Percentiles rank a stretch among this genome's conserved stretches.
Evolutionary conservation across 2,329 filamentous ascomycete species (phyloP).

Genomic region (Fusarium liriodendri): DNA sequence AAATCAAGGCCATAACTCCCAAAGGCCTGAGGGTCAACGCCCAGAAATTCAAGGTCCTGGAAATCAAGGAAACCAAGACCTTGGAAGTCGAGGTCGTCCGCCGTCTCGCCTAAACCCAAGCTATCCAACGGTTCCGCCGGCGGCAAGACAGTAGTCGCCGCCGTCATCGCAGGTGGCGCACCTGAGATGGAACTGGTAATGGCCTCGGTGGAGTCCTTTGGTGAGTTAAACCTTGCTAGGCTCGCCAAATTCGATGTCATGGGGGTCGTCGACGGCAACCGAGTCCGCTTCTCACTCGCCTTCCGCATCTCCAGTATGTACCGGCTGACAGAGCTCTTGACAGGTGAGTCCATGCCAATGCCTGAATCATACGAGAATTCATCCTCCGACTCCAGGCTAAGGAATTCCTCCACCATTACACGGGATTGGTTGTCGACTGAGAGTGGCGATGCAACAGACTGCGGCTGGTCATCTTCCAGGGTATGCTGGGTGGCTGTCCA

Average conservation of each 20-base stretch:
- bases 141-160: background rate
- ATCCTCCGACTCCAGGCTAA: slow-evolving; percentile 27
- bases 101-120: background rate
- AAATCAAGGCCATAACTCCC: background rate
- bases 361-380: slow-evolving; percentile 35
- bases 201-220: background rate
- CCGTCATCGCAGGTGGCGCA: background rate
- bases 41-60: background rate
- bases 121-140: background rate
- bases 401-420: slow-evolving; percentile 30
- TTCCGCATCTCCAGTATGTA: slow-evolving; percentile 29
- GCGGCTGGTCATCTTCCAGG: slow-evolving; percentile 14
- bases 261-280: background rate
- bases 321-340: slow-evolving; percentile 13
- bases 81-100: background rate
- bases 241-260: background rate
- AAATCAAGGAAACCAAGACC: background rate
- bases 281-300: slow-evolving; percentile 17
- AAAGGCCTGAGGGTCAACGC: background rate
- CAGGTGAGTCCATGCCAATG: slow-evolving; percentile 26
- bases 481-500: slow-evolving; percentile 35
- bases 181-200: background rate
- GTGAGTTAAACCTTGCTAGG: background rate
- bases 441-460: slow-evolving; percentile 4
- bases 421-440: slow-evolving; percentile 27